Percentiles rank a stretch among this genome's conserved stretches.
These are phyloP conservation scores for Mimosa pudica DNA, from an alignment of 306 rosid species.

Conservation along the genomic window DNA sequence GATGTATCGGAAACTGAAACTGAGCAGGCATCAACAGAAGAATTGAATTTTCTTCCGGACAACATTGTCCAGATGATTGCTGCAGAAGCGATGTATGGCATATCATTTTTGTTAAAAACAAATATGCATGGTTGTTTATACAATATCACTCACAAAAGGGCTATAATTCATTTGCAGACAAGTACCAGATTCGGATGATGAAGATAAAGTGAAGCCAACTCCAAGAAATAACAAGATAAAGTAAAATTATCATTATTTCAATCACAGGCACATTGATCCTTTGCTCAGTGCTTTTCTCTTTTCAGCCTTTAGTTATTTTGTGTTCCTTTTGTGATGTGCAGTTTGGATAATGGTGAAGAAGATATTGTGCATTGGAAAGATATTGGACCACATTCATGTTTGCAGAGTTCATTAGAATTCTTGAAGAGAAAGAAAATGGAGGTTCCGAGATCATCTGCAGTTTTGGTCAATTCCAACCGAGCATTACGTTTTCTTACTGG, in stretches of 20 bases:
- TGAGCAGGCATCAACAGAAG: constrained; percentile 37
- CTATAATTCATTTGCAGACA: constrained; percentile 52
- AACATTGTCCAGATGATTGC: constrained; percentile 77
- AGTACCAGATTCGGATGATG: constrained; percentile 61
- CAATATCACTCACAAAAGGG: constrained; percentile 27
- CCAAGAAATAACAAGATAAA: constrained; percentile 63
- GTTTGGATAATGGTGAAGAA: constrained; percentile 42
- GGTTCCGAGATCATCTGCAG: constrained; percentile 71
- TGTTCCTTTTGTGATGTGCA: constrained; percentile 43
- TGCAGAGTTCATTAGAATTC: constrained; percentile 70
- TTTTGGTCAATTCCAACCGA: constrained; percentile 76
- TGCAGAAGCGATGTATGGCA: constrained; percentile 63
- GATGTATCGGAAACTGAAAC: constrained; percentile 44
- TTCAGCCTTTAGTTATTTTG: not conserved
- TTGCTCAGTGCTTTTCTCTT: not conserved
- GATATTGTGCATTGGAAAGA: constrained; percentile 54
- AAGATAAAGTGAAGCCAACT: constrained; percentile 44
- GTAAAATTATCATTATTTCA: constrained; percentile 43
- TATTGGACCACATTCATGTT: constrained; percentile 63
- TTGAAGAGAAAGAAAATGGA: constrained; percentile 73
- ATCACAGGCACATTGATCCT: not conserved
- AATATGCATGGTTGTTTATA: constrained; percentile 18
- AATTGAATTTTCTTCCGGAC: constrained; percentile 71
- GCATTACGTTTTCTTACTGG: constrained; percentile 68
- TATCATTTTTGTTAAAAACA: not conserved